A percentile compares a stretch with the other conserved stretches of the same genome.
phyloP scores from a whole-genome alignment of 2,329 filamentous ascomycete species.

The Acarospora socialis region DNA sequence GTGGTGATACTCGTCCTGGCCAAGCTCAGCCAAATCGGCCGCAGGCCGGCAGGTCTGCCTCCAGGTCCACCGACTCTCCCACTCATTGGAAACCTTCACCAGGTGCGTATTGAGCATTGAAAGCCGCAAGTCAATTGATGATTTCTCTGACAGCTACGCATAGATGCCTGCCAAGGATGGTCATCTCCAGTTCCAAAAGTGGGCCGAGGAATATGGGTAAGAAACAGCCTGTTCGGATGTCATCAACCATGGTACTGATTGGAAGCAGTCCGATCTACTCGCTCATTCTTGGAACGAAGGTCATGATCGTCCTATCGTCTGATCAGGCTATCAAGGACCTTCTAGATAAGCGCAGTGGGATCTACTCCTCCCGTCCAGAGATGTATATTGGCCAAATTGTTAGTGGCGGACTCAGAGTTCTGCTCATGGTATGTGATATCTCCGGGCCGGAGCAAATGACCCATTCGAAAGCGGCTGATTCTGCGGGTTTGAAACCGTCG shows the following conservation, averaged over 20 bases:
- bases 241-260: too few species aligned
- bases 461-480: too few species aligned
- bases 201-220: conserved; percentile 1
- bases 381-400: too few species aligned
- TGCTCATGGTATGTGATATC: too few species aligned
- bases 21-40: not conserved
- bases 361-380: conserved; percentile 35
- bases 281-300: conserved; percentile 35
- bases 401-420: too few species aligned
- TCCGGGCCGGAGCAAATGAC: too few species aligned
- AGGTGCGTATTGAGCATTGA: conserved; percentile 11
- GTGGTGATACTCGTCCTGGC: not conserved
- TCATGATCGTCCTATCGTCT: conserved; percentile 34
- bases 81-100: conserved; percentile 38
- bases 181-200: conserved; percentile 29
- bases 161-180: conserved; percentile 29
- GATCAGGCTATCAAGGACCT: conserved; percentile 36
- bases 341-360: conserved; percentile 35
- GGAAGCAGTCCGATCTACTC: conserved; percentile 39
- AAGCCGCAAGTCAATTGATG: conserved; percentile 7
- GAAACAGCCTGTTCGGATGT: too few species aligned
- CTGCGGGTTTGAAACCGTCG: too few species aligned
- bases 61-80: conserved; percentile 39
- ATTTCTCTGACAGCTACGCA: not conserved
- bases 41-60: conserved; percentile 25